Conservation (phyloP, 306 rosid species). For the Quercus wislizeni region DNA sequence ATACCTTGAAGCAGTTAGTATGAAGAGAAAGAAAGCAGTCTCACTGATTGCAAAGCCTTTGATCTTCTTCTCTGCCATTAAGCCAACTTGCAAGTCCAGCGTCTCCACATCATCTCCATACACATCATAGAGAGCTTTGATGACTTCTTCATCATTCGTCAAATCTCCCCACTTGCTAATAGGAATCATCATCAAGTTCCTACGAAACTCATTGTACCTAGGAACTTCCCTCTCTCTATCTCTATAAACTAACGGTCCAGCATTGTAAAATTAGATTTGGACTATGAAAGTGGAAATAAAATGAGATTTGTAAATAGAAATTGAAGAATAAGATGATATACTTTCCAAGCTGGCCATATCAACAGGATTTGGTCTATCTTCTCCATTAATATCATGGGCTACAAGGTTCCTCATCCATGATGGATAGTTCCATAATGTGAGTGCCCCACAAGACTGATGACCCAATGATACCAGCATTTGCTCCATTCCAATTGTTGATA, state of each 20-base stretch:
- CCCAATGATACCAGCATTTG: constrained; percentile 68
- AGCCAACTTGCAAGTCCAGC: constrained; percentile 63
- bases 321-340: constrained; percentile 7
- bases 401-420: constrained; percentile 67
- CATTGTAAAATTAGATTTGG: constrained; percentile 12
- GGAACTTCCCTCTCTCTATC: constrained; percentile 80
- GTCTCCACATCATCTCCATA: constrained; percentile 75
- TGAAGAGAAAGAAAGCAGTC: constrained; percentile 66
- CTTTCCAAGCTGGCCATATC: constrained; percentile 79
- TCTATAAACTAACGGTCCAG: constrained; percentile 47
- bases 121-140: constrained; percentile 47
- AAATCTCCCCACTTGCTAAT: constrained; percentile 70
- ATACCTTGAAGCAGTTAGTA: constrained; percentile 70
- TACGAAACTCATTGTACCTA: constrained; percentile 66
- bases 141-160: constrained; percentile 50
- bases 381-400: constrained; percentile 65
- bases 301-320: not conserved
- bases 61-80: constrained; percentile 75
- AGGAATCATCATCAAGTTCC: constrained; percentile 64
- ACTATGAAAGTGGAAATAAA: not conserved
- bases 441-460: constrained; percentile 67
- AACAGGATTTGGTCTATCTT: constrained; percentile 64
- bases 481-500: constrained; percentile 57
- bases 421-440: constrained; percentile 67
- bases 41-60: constrained; percentile 80